These are phyloP conservation scores for Morella rubra DNA, from an alignment of 306 rosid species.

Conservation along the genomic window DNA sequence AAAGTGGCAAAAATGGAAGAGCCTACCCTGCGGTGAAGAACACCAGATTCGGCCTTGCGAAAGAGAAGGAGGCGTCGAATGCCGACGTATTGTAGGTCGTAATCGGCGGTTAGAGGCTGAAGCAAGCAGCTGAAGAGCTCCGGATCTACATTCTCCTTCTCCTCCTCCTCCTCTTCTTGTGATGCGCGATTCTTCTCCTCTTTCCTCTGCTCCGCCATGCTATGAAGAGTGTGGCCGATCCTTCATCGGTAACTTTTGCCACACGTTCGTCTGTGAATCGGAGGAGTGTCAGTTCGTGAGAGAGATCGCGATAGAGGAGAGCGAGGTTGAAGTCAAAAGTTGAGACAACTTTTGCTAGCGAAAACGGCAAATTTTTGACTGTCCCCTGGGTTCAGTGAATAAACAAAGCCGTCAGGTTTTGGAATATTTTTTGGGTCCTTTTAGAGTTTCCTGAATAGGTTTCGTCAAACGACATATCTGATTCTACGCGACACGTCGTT, in stretches of 20 bases:
- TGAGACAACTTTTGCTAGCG: background rate
- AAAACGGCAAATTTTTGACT: background rate
- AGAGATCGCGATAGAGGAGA: background rate
- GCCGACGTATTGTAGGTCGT: slow-evolving; percentile 63
- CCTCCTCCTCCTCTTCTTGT: slow-evolving; percentile 13
- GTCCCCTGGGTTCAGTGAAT: too few relatives aligned
- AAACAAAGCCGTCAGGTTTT: too few relatives aligned
- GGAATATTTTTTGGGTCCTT: too few relatives aligned
- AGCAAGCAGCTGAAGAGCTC: slow-evolving; percentile 71
- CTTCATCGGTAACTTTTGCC: slow-evolving; percentile 42
- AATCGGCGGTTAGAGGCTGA: slow-evolving; percentile 57
- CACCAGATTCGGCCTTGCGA: slow-evolving; percentile 62
- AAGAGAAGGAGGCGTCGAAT: slow-evolving; percentile 76
- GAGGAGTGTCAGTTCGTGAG: slow-evolving; percentile 5
- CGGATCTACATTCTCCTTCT: slow-evolving; percentile 51
- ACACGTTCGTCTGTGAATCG: slow-evolving; percentile 31
- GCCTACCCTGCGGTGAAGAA: slow-evolving; percentile 65
- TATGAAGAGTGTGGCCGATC: slow-evolving; percentile 20
- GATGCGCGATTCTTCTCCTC: background rate
- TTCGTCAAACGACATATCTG: too few relatives aligned
- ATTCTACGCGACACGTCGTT: too few relatives aligned
- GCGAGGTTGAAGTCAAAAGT: background rate
- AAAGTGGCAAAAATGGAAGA: slow-evolving; percentile 1
- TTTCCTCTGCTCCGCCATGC: slow-evolving; percentile 46
- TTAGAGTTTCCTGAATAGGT: too few relatives aligned